Evolutionary conservation across 495 filamentous ascomycete genomes (phyloP).

Genomic region (Xylaria palmicola): DNA sequence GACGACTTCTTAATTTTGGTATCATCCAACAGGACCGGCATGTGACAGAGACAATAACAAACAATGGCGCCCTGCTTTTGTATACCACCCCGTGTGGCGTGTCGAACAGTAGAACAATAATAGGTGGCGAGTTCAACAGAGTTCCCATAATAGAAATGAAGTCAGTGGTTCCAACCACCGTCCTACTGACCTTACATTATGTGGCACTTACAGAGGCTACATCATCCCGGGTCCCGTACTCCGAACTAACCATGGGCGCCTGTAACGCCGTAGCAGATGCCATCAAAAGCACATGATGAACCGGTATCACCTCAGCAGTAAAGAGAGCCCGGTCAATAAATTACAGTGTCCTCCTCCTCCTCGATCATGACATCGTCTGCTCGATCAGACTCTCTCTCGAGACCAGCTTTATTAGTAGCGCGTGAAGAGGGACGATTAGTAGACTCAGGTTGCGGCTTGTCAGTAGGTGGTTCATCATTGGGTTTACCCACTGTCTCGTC

Average conservation of each 20-base stretch:
- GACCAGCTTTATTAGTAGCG: constrained; percentile 28
- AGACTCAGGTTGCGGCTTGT: constrained; percentile 37
- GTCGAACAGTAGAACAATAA: not conserved
- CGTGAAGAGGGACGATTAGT: constrained; percentile 34
- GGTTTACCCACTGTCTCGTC: constrained; percentile 46
- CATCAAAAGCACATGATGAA: constrained; percentile 1
- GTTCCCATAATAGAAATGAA: not conserved
- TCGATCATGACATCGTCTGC: constrained; percentile 72
- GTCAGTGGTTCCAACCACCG: not conserved
- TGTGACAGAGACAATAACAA: too few species aligned
- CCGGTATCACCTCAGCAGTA: not conserved
- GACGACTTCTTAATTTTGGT: too few species aligned
- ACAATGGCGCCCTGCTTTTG: not conserved
- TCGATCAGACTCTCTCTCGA: constrained; percentile 56
- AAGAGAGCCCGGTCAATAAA: constrained; percentile 56
- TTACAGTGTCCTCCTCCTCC: constrained; percentile 80
- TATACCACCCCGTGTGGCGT: not conserved
- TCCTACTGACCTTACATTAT: not conserved
- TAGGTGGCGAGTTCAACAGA: not conserved
- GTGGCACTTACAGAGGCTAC: constrained; percentile 1
- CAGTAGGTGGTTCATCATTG: constrained; percentile 44
- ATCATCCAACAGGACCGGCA: too few species aligned
- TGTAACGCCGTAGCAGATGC: not conserved
- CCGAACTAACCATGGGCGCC: not conserved
- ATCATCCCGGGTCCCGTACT: not conserved